Evolutionary conservation across 345 rosid species (phyloP).

Genomic region (Clausena lansium): DNA sequence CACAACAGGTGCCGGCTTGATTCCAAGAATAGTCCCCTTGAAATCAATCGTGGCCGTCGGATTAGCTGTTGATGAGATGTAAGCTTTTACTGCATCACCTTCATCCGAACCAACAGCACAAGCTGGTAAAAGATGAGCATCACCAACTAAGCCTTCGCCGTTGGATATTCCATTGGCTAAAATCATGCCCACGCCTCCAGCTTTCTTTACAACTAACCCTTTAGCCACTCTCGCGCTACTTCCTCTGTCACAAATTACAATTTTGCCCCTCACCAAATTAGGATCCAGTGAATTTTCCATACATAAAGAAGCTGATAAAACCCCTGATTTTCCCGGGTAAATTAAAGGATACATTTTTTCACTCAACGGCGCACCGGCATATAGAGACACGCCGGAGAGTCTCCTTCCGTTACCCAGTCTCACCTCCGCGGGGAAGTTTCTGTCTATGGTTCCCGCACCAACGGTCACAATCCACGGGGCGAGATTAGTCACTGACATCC

Average conservation of each 20-base stretch:
- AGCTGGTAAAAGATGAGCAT: constrained; percentile 74
- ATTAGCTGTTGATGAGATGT: constrained; percentile 34
- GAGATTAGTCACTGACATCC: constrained; percentile 73
- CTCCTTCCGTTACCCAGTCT: constrained; percentile 56
- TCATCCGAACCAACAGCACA: constrained; percentile 70
- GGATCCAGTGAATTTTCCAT: constrained; percentile 80
- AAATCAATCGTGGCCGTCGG: constrained; percentile 65
- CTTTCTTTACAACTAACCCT: constrained; percentile 79
- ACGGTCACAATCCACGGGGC: constrained; percentile 78
- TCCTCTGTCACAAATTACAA: constrained; percentile 75
- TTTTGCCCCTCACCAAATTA: constrained; percentile 57
- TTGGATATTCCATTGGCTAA: constrained; percentile 74
- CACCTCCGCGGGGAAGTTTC: constrained; percentile 70
- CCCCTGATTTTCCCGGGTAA: constrained; percentile 66
- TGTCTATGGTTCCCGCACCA: constrained; percentile 75
- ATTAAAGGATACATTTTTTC: constrained; percentile 66
- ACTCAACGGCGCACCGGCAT: constrained; percentile 51
- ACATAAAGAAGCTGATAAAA: constrained; percentile 59
- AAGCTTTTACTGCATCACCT: constrained; percentile 62
- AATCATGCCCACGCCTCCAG: constrained; percentile 85
- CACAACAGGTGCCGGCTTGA: constrained; percentile 77
- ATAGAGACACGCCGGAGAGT: constrained; percentile 63
- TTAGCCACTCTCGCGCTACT: constrained; percentile 78
- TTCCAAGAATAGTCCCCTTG: constrained; percentile 64
- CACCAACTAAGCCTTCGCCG: constrained; percentile 84